phyloP scores from a whole-genome alignment of 73 alveolate genomes.

The Paramecium caudatum region DNA sequence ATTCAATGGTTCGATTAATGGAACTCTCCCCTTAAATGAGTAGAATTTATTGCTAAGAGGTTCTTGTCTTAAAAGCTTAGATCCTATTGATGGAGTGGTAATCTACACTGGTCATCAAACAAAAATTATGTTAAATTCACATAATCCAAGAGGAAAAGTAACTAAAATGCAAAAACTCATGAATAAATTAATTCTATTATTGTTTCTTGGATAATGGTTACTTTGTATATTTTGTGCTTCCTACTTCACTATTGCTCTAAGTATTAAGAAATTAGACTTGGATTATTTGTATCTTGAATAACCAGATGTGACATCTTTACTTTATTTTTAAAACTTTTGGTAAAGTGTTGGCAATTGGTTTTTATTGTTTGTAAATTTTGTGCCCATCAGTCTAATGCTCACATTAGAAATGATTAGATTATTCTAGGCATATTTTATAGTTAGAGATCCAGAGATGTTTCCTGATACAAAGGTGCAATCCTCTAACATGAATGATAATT shows the following conservation, averaged over 20 bases:
- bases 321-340: neutral
- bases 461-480: conserved; percentile 10
- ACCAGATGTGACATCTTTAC: conserved; percentile 10
- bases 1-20: conserved; percentile 63
- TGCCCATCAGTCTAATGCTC: conserved; percentile 40
- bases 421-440: conserved; percentile 1
- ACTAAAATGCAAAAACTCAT: conserved; percentile 83
- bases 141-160: conserved; percentile 79
- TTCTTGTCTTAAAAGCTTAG: conserved; percentile 85
- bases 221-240: conserved; percentile 75
- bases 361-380: conserved; percentile 62
- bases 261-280: neutral
- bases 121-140: conserved; percentile 87
- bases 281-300: conserved; percentile 31
- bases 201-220: conserved; percentile 79
- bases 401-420: conserved; percentile 55
- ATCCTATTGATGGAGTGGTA: conserved; percentile 81
- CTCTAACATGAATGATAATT: conserved; percentile 54
- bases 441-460: conserved; percentile 18
- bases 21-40: conserved; percentile 72
- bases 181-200: conserved; percentile 84
- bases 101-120: conserved; percentile 90
- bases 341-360: conserved; percentile 66
- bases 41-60: conserved; percentile 90
- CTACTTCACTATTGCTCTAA: neutral